Conservation (phyloP, 306 rosid genomes). For the Ochetophila trinervis region DNA sequence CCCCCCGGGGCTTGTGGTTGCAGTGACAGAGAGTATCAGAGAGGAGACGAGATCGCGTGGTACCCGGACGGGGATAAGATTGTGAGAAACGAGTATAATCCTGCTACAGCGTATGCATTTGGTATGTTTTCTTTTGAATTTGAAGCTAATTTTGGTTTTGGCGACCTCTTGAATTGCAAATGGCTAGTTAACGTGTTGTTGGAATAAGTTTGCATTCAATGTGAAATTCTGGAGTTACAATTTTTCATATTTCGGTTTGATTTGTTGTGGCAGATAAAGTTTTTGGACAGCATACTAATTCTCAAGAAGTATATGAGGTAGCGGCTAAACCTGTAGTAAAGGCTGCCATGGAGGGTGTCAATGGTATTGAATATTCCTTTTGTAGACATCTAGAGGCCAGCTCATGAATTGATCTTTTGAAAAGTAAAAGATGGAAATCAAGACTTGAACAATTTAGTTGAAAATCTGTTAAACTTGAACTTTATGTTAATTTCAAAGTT, state of each 20-base stretch:
- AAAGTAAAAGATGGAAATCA: neutral
- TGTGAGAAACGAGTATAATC: slow-evolving; percentile 91
- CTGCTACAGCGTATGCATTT: slow-evolving; percentile 88
- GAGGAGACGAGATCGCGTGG: slow-evolving; percentile 95
- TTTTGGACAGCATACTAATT: slow-evolving; percentile 77
- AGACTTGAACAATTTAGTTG: neutral
- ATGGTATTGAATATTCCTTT: slow-evolving; percentile 47
- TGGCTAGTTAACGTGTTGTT: slow-evolving; percentile 11
- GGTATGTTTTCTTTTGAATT: slow-evolving; percentile 46
- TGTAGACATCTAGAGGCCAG: neutral
- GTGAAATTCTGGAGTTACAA: slow-evolving; percentile 21
- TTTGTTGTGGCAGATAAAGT: slow-evolving; percentile 77
- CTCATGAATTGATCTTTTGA: neutral
- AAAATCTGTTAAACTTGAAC: neutral
- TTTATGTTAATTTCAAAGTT: neutral
- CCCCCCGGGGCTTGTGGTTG: slow-evolving; percentile 28
- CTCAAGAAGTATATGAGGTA: slow-evolving; percentile 90
- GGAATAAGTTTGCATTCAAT: slow-evolving; percentile 11
- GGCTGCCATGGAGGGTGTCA: slow-evolving; percentile 98
- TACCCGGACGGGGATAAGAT: slow-evolving; percentile 91
- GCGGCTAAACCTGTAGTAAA: slow-evolving; percentile 96
- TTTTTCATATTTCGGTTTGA: slow-evolving; percentile 29
- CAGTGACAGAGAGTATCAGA: slow-evolving; percentile 97
- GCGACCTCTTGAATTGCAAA: slow-evolving; percentile 4
- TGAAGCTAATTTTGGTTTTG: slow-evolving; percentile 14